Base-by-base conservation (phyloP, 2,329 filamentous ascomycete species). In the Arachnopeziza araneosa region DNA sequence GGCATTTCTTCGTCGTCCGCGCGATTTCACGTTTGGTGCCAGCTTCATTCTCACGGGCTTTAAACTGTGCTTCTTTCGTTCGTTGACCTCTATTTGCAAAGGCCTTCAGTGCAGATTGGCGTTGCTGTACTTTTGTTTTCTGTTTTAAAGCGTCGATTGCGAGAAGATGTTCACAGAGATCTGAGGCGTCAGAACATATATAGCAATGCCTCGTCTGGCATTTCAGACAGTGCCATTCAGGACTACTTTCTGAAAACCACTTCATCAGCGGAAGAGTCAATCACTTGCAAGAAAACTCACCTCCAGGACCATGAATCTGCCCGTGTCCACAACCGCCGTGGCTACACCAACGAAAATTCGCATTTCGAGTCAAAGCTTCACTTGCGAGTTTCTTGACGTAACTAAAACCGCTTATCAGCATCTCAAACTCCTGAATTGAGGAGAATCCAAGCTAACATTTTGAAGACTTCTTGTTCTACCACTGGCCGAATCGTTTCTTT, bases 1-100 rank as follows among this genome's bases (percentile, higher is more conserved):
- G 60, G 24, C 60, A 62, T 19, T 54, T 59, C 21, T 62, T 62
- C 26, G 57, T 59, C 5, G 54, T 62, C 8, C 57, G 32, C 2
- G 54, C 51, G 19, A 59, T 59, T 23, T 59, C 54, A 9, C 44
- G 32, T 32, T 52, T 54, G 6, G 57, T 57, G 7, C 24, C 57
- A 1, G 54, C 36, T 54, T 57, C 44, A 26, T 59, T 55, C 14
- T 62, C 57, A 19, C 32, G 6, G 14, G 48, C 21, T 49, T 22
- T 5, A 3, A 14, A 1, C 17, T 10, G 24, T 23, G 52, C 53
- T 48, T 52, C 17, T 49, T 53, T 26, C 24, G 56, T 49, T 23
- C 5, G 30, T 17, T 50, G 50, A n/a, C 49, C 54, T 10, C 51
- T 30, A 10, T 21, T 14, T n/a, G 14, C 21, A 23, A 59, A 36